phyloP scores from a whole-genome alignment of 2,329 filamentous ascomycete species.

The Colletotrichum godetiae region DNA sequence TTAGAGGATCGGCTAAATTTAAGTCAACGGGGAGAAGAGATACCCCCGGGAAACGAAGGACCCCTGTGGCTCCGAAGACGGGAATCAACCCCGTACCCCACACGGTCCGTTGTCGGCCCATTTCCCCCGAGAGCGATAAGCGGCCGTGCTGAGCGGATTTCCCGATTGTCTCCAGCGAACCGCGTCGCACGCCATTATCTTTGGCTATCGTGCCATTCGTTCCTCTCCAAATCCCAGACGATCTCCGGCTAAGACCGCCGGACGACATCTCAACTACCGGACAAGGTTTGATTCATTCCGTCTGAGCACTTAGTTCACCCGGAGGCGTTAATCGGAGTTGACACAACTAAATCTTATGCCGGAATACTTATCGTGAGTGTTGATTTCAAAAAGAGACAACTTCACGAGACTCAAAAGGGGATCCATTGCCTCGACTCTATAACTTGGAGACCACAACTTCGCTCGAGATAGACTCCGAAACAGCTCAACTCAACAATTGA shows the following conservation, averaged over 20 bases:
- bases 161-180: conserved; percentile 1
- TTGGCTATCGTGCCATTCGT: conserved; percentile 4
- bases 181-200: conserved; percentile 24
- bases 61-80: conserved; percentile 7
- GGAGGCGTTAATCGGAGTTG: not conserved
- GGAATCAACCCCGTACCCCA: conserved; percentile 18
- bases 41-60: not conserved
- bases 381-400: not conserved
- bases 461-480: no score
- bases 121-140: conserved; percentile 22
- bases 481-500: no score
- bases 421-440: not conserved
- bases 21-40: not conserved
- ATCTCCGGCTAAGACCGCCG: conserved; percentile 19
- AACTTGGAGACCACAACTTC: not conserved
- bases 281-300: not conserved
- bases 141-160: not conserved
- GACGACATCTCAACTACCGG: not conserved
- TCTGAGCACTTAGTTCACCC: not conserved
- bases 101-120: conserved; percentile 26
- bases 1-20: not conserved
- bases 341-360: no score
- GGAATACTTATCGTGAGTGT: not conserved
- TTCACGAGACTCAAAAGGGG: not conserved
- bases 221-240: not conserved